These are phyloP conservation scores for Apiotrichum sp. DNA, from an alignment of 1,284 basidiomycete species.

Conservation along the genomic window DNA sequence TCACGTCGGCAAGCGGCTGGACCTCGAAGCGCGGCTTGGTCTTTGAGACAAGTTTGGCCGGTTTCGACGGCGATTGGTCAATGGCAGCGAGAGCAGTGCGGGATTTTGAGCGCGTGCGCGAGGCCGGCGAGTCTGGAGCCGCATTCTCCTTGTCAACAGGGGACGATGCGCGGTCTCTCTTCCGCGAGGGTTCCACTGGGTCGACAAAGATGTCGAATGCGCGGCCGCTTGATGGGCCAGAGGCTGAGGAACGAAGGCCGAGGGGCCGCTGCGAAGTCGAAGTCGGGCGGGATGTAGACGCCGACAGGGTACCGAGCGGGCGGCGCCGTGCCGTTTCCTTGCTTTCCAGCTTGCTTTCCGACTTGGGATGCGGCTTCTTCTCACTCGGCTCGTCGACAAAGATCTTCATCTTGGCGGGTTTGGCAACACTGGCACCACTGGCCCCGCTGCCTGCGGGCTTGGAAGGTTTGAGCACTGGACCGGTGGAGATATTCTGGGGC, in stretches of 20 bases:
- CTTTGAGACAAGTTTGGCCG: not conserved
- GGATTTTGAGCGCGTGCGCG: slow-evolving; percentile 14
- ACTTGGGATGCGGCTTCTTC: no score
- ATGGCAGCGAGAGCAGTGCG: not conserved
- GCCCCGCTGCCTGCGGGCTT: no score
- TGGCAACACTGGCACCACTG: no score
- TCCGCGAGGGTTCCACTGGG: not conserved
- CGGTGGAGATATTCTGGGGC: no score
- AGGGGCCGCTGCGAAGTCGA: not conserved
- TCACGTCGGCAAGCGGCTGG: slow-evolving; percentile 35
- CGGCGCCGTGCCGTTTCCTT: no score
- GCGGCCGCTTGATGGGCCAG: not conserved
- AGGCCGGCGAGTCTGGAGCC: slow-evolving; percentile 19
- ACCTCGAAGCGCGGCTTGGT: not conserved
- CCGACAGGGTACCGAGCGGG: no score
- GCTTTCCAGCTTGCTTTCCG: no score
- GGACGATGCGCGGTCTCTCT: not conserved
- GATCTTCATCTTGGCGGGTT: no score
- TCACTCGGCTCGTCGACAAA: no score
- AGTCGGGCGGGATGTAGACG: no score
- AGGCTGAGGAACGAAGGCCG: not conserved
- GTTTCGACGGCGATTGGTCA: not conserved
- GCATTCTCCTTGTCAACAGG: slow-evolving; percentile 29
- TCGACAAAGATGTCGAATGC: slow-evolving; percentile 7
- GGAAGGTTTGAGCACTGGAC: no score